Evolutionary conservation across 2,329 filamentous ascomycete genomes (phyloP), one percentile per base, ranked within the genome.

Genomic region (Lachnellula cervina): DNA sequence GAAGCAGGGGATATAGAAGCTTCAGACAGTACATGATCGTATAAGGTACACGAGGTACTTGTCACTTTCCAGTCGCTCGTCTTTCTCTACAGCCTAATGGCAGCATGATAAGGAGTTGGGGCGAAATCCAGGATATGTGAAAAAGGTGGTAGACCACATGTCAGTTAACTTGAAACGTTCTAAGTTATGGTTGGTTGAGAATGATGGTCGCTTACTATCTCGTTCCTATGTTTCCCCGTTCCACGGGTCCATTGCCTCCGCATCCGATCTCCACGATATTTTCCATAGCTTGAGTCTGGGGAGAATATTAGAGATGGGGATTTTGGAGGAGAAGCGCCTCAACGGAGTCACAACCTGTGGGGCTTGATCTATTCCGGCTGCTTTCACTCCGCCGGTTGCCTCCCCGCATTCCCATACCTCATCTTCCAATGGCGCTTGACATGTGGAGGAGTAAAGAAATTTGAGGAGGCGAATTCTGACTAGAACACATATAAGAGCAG

Each of bases 391-490:
- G 57, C 49, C 64, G 63, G 64, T 51, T 58, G 42, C 51, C 63
- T 68, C 60, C 61, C 65, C 64, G 64, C 52, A 55, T 49, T 66
- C 55, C 65, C 65, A 64, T 62, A 57, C 42, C 52, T 38, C 42
- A 34, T 47, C 45, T 9, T 50, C 49, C 49, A 52, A 42, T 55
- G 40, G 17, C 19, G 14, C 14, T 19, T 17, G 13, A 28, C 34
- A 47, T 17, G 34, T 40, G 17, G 44, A 28, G 43, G 21, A 17
- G 23, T 40, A 13, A 23, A 37, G 43, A 21, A 23, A 17, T 32
- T 4, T 23, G 8, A 49, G 44, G 44, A 37, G 49, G 50, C 47
- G 44, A 7, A 11, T 35, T 49, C 25, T 54, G 44, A 25, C 23
- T 2, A 38, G 35, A 49, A 45, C 13, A 37, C 53, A 63, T 66